Base-by-base conservation (phyloP, 208 protist genomes). In the Endotrypanum monterogeii region DNA sequence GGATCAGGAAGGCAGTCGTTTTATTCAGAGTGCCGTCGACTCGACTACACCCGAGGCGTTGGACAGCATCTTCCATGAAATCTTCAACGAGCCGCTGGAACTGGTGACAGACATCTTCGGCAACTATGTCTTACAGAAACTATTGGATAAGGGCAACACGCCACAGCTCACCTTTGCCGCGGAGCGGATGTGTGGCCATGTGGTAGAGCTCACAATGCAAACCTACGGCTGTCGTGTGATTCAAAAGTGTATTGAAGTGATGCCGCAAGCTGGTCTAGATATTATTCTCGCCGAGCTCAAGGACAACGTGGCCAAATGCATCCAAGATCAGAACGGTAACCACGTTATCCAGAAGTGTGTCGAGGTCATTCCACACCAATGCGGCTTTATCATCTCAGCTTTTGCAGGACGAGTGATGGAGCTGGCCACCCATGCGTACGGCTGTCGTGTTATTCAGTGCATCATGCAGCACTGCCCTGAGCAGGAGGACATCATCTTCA, bases 291-390 rank as follows among this genome's bases (percentile, higher is more conserved):
- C 85, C 0, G 98, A 99, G 87, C 91, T 99, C 16, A 85, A 99
- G 67, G 96, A 92, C 51, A 91, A 98, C 83, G 97, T 99, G 12
- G 86, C 98, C 32, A 88, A 92, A 66, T 99, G 98, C 77, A 98
- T 99, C 39, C 97, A 99, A 68, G 98, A 99, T 74, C 99, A 99
- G 86, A 99, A 99, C 84, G 99, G 98, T 54, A 99, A 99, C 86
- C 99, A 99, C 87, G 99, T 99, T 23, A 98, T 99, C 35, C 99
- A 99, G 85, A 99, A 99, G 80, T 99, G 98, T 80, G 99, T 99
- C 32, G 98, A 99, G 87, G 87, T 94, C 16, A 90, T 99, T 28
- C 90, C 97, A 28, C 77, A 96, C 18, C 79, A 96, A 41, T 91
- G 92, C 51, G 94, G 98, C 70, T 99, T 99, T 78, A 99, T 99